Evolutionary conservation across 257 asterid genomes (phyloP).

Genomic region (Jacaranda mimosifolia): DNA sequence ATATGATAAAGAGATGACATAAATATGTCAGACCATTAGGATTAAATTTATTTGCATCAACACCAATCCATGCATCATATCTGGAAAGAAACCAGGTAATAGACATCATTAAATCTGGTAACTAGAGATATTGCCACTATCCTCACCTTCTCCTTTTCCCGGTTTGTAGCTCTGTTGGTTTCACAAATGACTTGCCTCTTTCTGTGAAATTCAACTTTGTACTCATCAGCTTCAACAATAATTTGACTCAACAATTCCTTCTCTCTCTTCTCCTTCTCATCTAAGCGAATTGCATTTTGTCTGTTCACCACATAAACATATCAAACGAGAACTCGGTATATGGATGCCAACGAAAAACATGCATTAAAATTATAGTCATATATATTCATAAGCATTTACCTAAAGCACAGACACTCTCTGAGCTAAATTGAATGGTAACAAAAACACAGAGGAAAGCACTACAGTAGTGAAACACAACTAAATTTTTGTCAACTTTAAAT

Average conservation of each 20-base stretch:
- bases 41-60: not conserved
- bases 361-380: not conserved
- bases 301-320: constrained; percentile 47
- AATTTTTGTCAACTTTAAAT: not conserved
- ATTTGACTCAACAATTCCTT: constrained; percentile 68
- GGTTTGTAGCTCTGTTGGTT: constrained; percentile 60
- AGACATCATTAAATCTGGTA: not conserved
- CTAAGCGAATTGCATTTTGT: constrained; percentile 67
- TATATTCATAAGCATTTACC: not conserved
- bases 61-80: not conserved
- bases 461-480: not conserved
- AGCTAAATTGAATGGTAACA: constrained; percentile 8
- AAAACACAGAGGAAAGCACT: not conserved
- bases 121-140: not conserved
- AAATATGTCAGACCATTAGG: not conserved
- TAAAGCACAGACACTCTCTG: not conserved
- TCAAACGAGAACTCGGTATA: constrained; percentile 9
- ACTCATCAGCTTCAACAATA: constrained; percentile 71
- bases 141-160: constrained; percentile 80
- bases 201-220: constrained; percentile 70
- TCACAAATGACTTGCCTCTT: constrained; percentile 63
- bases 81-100: not conserved
- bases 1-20: not conserved
- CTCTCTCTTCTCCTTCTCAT: constrained; percentile 82
- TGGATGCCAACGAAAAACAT: not conserved